Evolutionary conservation across 2,329 filamentous ascomycete genomes (phyloP).

Genomic region (Onygena corvina): DNA sequence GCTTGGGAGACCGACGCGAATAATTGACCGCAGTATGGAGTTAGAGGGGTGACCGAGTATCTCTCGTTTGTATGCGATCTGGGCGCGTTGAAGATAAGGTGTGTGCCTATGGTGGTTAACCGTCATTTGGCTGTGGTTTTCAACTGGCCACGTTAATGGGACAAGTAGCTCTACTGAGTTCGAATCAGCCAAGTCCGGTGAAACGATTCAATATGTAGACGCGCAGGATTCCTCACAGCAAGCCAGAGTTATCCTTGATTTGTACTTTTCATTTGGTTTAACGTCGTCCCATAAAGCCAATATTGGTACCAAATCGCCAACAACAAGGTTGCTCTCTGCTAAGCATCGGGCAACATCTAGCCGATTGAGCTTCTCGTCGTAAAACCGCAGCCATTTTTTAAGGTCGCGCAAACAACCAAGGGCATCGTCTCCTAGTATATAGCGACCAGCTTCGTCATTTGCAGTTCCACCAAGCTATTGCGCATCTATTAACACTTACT

Average conservation of each 20-base stretch:
- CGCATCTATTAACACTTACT: not conserved
- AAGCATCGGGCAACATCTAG: slow-evolving; percentile 91
- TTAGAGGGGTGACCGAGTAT: slow-evolving; percentile 73
- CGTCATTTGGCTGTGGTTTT: slow-evolving; percentile 70
- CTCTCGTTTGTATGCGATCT: slow-evolving; percentile 78
- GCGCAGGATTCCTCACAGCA: slow-evolving; percentile 42
- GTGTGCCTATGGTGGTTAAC: slow-evolving; percentile 86
- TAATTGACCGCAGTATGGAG: slow-evolving; percentile 65
- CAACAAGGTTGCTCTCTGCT: slow-evolving; percentile 82
- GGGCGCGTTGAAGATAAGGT: slow-evolving; percentile 76
- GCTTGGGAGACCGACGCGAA: slow-evolving; percentile 69
- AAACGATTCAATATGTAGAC: not conserved
- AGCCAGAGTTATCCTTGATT: slow-evolving; percentile 66
- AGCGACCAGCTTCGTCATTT: slow-evolving; percentile 65
- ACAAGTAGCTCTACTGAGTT: slow-evolving; percentile 67
- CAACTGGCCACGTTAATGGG: slow-evolving; percentile 86
- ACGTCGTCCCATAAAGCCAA: slow-evolving; percentile 69
- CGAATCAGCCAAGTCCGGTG: slow-evolving; percentile 3
- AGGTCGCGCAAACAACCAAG: slow-evolving; percentile 84
- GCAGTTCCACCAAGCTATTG: slow-evolving; percentile 71
- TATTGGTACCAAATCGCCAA: slow-evolving; percentile 81
- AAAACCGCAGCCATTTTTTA: slow-evolving; percentile 87
- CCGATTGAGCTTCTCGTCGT: slow-evolving; percentile 84
- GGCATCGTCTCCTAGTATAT: slow-evolving; percentile 85
- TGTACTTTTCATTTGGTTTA: slow-evolving; percentile 59